Evolutionary conservation across 2,329 filamentous ascomycete species (phyloP), one percentile per base, ranked within the genome.

Genomic region (Akanthomyces muscarius): DNA sequence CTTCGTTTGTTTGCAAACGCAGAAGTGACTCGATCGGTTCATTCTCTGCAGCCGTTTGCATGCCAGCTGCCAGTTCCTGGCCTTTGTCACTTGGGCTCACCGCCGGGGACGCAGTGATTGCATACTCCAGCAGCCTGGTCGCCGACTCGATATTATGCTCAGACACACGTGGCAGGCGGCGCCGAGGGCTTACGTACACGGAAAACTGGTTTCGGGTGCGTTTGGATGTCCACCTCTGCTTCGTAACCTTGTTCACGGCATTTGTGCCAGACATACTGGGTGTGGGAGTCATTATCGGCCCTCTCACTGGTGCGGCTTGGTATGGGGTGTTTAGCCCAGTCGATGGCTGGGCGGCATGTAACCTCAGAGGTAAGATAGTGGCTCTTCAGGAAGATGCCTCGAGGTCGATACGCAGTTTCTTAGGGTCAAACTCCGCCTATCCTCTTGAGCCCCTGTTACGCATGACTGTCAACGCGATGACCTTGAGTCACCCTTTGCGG

Each of bases 201-300:
- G 55, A 58, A 51, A 61, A 61, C 41, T 54, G 58, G 13, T 38
- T 16, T 33, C 21, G 58, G 38, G 48, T 61, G 21, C 58, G 11
- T 28, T 61, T 61, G 5, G 58, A 38, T 5, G 58, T 61, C 36
- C 25, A 38, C 52, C 25, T 52, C 13, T 28, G 48, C 10, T 38
- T 47, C 23, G 7, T 25, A n/a, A 47, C 50, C 28, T n/a, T 45
- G 41, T 14, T 54, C 4, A 2, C 5, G 4, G 41, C 7, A 16
- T 4, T 14, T 23, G 11, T 25, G 10, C n/a, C 10, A n/a, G 48
- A 16, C 44, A 16, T 7, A 18, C 16, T n/a, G 5, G 30, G 8
- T 14, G 23, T n/a, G 4, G 16, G 18, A 33, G 30, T 16, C 48
- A 23, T 36, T 41, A 18, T 18, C 23, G 36, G 13, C 5, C 30